Evolutionary conservation across 148 eudicot genomes (phyloP), one percentile per base, ranked within the genome.

Genomic region (Persicaria tinctoria): DNA sequence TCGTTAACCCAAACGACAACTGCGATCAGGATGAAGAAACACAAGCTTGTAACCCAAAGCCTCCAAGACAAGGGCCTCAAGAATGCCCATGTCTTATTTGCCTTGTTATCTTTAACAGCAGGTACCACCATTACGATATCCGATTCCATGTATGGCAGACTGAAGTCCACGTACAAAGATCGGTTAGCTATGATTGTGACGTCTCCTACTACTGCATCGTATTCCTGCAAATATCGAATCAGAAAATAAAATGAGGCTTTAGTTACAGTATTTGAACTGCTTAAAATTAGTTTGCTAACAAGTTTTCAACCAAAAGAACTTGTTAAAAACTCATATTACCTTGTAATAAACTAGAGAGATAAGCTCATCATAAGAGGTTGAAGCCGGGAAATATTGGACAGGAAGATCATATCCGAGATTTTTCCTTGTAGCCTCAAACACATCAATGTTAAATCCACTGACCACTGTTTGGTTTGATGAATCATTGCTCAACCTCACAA

Each of bases 1-100:
- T 90, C 97, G 49, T 87, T 82, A 17, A 89, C 81, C 95, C 93
- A 86, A 45, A 92, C 85, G 0, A 89, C 89, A 51, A 90, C 80
- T 7, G 91, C 93, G 4, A 83, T 86, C 80, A 81, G 86, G 23
- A 92, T 18, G 73, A 87, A 87, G 70, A 88, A 87, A 38, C 78
- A 75, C 14, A 83, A 86, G 46, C 77, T 83, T 62, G 87, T 86
- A 62, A 86, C 56, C 97, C 97, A 92, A 18, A 92, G 78, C 32
- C 84, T 88, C 78, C 46, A 79, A 2, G 85, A 78, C 46, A 90
- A 79, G 8, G 97, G 97, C 69, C 85, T 87, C 75, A 87, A 75
- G 81, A 89, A 92, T 10, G 86, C 85, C 95, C 92, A 90, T 0
- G 85, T 84, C 18, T 87, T 83, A 68, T 80, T 81, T 50, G 70